phyloP scores from a whole-genome alignment of 2,329 filamentous ascomycete species.

The Amesomyces nigricolor region DNA sequence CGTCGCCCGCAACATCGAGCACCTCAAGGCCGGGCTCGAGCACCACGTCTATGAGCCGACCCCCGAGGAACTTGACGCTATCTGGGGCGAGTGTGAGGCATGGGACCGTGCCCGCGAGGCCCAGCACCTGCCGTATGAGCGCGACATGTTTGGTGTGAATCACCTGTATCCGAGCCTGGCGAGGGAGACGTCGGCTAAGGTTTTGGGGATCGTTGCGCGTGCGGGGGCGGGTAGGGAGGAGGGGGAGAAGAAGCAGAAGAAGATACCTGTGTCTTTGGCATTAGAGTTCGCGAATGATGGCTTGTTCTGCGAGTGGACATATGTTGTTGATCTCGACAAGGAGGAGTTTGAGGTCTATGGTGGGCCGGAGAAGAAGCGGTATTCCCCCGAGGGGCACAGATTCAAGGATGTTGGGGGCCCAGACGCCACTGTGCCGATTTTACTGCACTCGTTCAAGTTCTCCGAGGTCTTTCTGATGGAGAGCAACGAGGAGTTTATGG shows the following conservation, averaged over 20 bases:
- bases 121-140: background rate
- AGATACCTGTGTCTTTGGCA: conserved; percentile 5
- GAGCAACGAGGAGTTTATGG: conserved; percentile 8
- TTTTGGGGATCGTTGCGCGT: conserved; percentile 12
- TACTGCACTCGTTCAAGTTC: conserved; percentile 11
- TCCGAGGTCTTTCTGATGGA: conserved; percentile 13
- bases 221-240: background rate
- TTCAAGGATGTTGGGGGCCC: conserved; percentile 13
- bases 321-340: conserved; percentile 18
- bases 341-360: conserved; percentile 17
- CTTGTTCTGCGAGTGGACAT: conserved; percentile 19
- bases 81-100: conserved; percentile 9
- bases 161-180: conserved; percentile 13
- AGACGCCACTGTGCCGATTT: background rate
- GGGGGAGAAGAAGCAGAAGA: conserved; percentile 7
- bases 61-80: conserved; percentile 1
- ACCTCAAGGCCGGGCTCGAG: conserved; percentile 16
- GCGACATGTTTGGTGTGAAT: background rate
- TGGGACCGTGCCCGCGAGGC: background rate
- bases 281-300: conserved; percentile 11
- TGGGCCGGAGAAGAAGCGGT: conserved; percentile 6
- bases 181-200: conserved; percentile 4
- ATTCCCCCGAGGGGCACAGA: conserved; percentile 3
- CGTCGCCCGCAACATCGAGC: conserved; percentile 14
- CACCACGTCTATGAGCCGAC: conserved; percentile 13